Evolutionary conservation across 768 basidiomycete species (phyloP).

Genomic region (Phlegmacium glaucopus): DNA sequence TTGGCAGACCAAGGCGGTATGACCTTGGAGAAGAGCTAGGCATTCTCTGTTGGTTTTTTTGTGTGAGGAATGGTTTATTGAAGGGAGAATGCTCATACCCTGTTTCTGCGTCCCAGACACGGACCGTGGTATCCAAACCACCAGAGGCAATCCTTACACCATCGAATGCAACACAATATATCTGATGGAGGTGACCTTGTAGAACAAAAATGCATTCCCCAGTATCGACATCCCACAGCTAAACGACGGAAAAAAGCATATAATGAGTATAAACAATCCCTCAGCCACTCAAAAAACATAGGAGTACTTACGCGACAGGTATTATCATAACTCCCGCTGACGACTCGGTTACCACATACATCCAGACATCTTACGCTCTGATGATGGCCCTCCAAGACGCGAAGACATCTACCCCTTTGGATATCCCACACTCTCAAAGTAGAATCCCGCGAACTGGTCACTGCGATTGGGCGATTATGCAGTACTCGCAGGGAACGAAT

Average conservation of each 20-base stretch:
- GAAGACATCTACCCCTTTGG: constrained; percentile 65
- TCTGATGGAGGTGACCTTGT: constrained; percentile 80
- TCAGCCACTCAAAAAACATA: background rate
- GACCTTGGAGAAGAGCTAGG: constrained; percentile 82
- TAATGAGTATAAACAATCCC: background rate
- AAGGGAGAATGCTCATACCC: constrained; percentile 52
- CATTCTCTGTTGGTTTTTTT: constrained; percentile 51
- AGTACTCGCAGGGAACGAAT: constrained; percentile 88
- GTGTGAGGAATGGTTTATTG: background rate
- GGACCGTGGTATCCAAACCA: constrained; percentile 89
- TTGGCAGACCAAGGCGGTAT: constrained; percentile 90
- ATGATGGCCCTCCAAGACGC: constrained; percentile 71
- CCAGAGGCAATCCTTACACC: constrained; percentile 81
- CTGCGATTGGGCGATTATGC: constrained; percentile 82
- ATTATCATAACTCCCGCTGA: constrained; percentile 92
- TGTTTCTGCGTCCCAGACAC: constrained; percentile 84
- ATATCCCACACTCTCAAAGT: constrained; percentile 94
- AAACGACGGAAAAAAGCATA: background rate
- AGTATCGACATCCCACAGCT: constrained; percentile 91
- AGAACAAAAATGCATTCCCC: constrained; percentile 84
- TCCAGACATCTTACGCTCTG: constrained; percentile 87
- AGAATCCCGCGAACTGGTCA: constrained; percentile 85
- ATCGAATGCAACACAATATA: constrained; percentile 90
- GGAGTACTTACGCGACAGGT: constrained; percentile 66
- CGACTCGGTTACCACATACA: constrained; percentile 76